Evolutionary conservation across 2,329 filamentous ascomycete genomes (phyloP).

Genomic region (Coniochaeta pulveracea): DNA sequence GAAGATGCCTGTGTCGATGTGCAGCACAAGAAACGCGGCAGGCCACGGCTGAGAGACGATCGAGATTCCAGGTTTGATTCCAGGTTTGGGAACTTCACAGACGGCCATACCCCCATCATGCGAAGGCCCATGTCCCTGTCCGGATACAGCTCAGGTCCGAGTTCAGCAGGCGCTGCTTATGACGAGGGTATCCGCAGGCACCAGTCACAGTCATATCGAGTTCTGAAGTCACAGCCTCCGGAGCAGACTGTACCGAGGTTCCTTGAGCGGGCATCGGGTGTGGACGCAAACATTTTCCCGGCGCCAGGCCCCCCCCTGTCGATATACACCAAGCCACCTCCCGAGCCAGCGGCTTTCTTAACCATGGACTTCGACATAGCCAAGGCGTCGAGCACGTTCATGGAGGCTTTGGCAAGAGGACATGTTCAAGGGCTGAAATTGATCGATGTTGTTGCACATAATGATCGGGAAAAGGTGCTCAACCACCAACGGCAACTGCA

Average conservation of each 20-base stretch:
- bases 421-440: slow-evolving; percentile 37
- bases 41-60: slow-evolving; percentile 67
- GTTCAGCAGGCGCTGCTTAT: slow-evolving; percentile 29
- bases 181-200: slow-evolving; percentile 33
- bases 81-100: slow-evolving; percentile 32
- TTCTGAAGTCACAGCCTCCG: slow-evolving; percentile 42
- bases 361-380: slow-evolving; percentile 47
- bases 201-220: slow-evolving; percentile 35
- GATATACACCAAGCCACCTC: slow-evolving; percentile 24
- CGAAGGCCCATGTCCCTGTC: slow-evolving; percentile 40
- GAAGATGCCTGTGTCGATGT: slow-evolving; percentile 74
- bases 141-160: slow-evolving; percentile 35
- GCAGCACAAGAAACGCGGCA: slow-evolving; percentile 74
- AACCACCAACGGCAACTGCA: slow-evolving; percentile 40
- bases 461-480: slow-evolving; percentile 40
- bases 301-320: slow-evolving; percentile 29
- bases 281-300: slow-evolving; percentile 38
- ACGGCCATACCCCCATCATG: slow-evolving; percentile 24
- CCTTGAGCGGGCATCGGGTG: slow-evolving; percentile 34
- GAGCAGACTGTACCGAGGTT: slow-evolving; percentile 36
- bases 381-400: slow-evolving; percentile 43
- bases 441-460: slow-evolving; percentile 37
- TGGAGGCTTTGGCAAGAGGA: slow-evolving; percentile 39
- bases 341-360: slow-evolving; percentile 46
- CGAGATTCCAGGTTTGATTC: slow-evolving; percentile 47